Evolutionary conservation across 2,329 filamentous ascomycete genomes (phyloP), one percentile per base, ranked within the genome.

Genomic region (Fusarium anthophilum): DNA sequence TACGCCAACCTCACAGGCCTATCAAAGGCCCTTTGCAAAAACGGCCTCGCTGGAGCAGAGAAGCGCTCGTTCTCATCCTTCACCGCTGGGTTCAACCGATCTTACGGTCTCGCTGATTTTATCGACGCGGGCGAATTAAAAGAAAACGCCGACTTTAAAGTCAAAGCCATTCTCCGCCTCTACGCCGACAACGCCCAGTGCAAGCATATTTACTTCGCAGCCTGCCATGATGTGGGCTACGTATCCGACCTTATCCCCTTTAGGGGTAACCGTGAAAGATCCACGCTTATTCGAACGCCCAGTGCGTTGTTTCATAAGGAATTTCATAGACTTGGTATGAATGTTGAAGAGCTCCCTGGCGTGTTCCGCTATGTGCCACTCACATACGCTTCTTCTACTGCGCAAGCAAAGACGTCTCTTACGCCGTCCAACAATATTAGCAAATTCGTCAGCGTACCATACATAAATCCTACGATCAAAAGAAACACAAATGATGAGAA

Each of bases 151-250:
- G 87, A 89, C 74, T 88, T 87, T 77, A 92, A 92, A 78, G 84
- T 92, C 60, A 85, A 88, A 77, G 88, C 78, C 47, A 66, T 81
- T 64, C 77, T 85, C 14, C 82, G 84, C 10, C 82, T 91, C 5
- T 90, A 89, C 69, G 86, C 84, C 38, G 87, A 90, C 50, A 89
- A 89, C 73, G 81, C 84, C 8, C 88, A 91, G 76, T 92, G 91
- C 82, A 89, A 88, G 73, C 90, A 91, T 77, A 90, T 92, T 39
- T 89, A 88, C 76, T 89, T 91, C 65, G 90, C 89, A 10, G 89
- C 87, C 43, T 92, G 90, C 75, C 89, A 91, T 73, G 88, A 92
- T 32, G 72, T 75, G 10, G 78, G 76, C 37, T 79, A 91, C 77
- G 80, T 90, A 51, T 86, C 87, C 13, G 84, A 90, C 54, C 81